Base-by-base conservation (phyloP, 2,329 filamentous ascomycete genomes). In the Cordyceps fumosorosea region DNA sequence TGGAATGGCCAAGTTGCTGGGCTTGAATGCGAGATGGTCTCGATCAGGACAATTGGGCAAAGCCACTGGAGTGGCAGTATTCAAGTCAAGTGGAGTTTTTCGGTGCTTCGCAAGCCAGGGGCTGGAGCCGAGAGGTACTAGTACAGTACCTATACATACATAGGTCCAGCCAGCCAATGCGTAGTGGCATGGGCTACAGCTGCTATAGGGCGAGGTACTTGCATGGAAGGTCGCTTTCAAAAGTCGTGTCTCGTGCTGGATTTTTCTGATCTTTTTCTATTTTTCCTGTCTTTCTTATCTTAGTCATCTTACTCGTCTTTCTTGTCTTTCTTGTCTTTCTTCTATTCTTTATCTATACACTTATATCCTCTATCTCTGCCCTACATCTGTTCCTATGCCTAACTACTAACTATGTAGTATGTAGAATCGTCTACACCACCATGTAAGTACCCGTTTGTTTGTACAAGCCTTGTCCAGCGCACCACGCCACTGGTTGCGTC, bases 51-150 rank as follows among this genome's bases (percentile, higher is more conserved):
- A 44, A 52, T 59, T 59, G 48, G 48, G 37, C 34, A 44, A 59
- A 59, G 32, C 32, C 22, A 14, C 18, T 34, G 58, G 7, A 53
- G 50, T 37, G 50, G 51, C 29, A 47, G 40, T 26, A 16, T 60
- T 42, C 22, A 53, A 47, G 48, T 24, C 50, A 54, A 54, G 58
- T 60, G 58, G 58, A 60, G 50, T 26, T 54, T n/a, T 60, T 29
- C 29, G 50, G 58, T 54, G 40, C 44, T 57, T 62, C 44, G 60
- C 45, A 56, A 53, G 53, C 60, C 60, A 62, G 60, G 60, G 60
- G 60, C 34, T 57, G 26, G 53, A 37, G 29, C 29, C 29, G 29
- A 37, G 34, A 37, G 34, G 34, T 37, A 37, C 34, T 6, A 4
- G 8, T 37, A n/a, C 34, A 44, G 26, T 29, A 29, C 26, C 26